A percentile compares a stretch with the other conserved stretches of the same genome.
phyloP scores from a whole-genome alignment of 345 rosid genomes.

The Lepidium didymum region DNA sequence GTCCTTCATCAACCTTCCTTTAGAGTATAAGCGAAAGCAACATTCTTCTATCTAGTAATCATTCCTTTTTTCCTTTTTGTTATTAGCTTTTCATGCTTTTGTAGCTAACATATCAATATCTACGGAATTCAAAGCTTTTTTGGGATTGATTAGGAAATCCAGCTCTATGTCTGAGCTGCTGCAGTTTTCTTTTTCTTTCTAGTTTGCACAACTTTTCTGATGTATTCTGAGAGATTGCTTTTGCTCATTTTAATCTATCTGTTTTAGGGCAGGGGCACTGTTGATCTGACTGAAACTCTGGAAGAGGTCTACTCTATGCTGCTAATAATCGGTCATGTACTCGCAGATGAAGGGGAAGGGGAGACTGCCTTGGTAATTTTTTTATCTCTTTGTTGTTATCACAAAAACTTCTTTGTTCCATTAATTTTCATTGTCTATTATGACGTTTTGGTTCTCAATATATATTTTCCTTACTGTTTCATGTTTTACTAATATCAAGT shows the following conservation, averaged over 20 bases:
- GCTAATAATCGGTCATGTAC: conserved; percentile 82
- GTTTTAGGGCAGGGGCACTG: conserved; percentile 74
- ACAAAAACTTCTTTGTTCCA: background rate
- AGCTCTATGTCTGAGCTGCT: background rate
- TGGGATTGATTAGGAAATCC: background rate
- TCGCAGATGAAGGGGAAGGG: conserved; percentile 99
- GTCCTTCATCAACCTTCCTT: conserved; percentile 19
- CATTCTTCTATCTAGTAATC: background rate
- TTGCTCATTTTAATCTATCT: conserved; percentile 16
- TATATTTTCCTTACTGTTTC: background rate
- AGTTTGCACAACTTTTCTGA: background rate
- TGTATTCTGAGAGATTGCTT: conserved; percentile 12
- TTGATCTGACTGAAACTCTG: conserved; percentile 71
- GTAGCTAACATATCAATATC: conserved; percentile 1
- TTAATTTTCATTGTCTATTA: background rate
- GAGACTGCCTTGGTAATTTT: conserved; percentile 87
- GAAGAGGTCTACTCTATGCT: conserved; percentile 90
- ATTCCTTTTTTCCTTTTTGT: background rate
- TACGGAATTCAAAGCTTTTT: conserved; percentile 2
- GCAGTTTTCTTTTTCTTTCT: background rate
- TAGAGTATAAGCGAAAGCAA: background rate
- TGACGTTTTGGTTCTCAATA: background rate
- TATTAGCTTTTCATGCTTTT: conserved; percentile 2
- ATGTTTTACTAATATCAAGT: background rate
- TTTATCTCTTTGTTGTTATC: conserved; percentile 15